phyloP scores from a whole-genome alignment of 306 rosid species.

The cucumber (Cucumis sativus) region Cucumber_9930_V3 NC_026657.2:24920501-24921000 shows the following conservation, averaged over 20 bases:
- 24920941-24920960: no score
- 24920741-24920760: neutral
- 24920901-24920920: no score
- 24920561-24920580: slow-evolving; percentile 79
- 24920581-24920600: slow-evolving; percentile 87
- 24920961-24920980: no score
- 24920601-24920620: slow-evolving; percentile 93
- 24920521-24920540: slow-evolving; percentile 79
- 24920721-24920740: neutral
- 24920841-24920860: no score
- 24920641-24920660: slow-evolving; percentile 58
- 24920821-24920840: no score
- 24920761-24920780: neutral
- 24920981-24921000: no score
- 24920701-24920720: neutral
- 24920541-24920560: slow-evolving; percentile 86
- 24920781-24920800: neutral
- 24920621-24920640: slow-evolving; percentile 74
- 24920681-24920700: slow-evolving; percentile 61
- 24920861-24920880: no score
- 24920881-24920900: no score
- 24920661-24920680: slow-evolving; percentile 38
- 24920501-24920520: slow-evolving; percentile 78
- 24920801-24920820: no score
- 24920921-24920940: no score